Base-by-base conservation (phyloP, 495 filamentous ascomycete genomes). In the Cercophora newfieldiana region DNA sequence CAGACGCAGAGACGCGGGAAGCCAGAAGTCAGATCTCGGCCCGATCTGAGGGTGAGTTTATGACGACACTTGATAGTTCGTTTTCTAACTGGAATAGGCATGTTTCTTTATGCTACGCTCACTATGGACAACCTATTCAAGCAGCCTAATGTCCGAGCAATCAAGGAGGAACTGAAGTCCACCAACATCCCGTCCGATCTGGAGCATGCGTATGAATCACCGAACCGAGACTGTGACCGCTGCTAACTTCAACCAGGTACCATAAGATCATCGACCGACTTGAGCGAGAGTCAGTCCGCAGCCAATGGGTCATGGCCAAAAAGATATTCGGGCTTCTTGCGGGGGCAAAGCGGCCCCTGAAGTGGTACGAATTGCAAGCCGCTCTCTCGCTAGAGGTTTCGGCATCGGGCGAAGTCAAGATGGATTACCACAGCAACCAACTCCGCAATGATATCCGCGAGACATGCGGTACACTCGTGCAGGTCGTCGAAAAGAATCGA, bases 101-200 rank as follows among this genome's bases (percentile, higher is more conserved):
- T 84, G 80, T 85, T 83, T 69, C 68, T 85, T 5, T 85, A 75
- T 66, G 80, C 80, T 18, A 71, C 73, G n/a, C 69, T 85, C 28
- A 79, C 81, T 10, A 74, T 83, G 53, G 62, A 74, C 14, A 78
- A 83, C 57, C 64, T 85, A 18, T 49, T 70, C 2, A 54, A 67
- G 7, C 80, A 83, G 60, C 59, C 70, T 2, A 73, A 68, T 7
- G 30, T 55, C 28, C 61, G 60, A 18, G 30, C 71, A 26, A 30
- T 85, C 2, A 65, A 72, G 24, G 44, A 69, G 14, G 77, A 82
- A 59, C 22, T 81, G 26, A 60, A 68, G 21, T 64, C 69, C 4
- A 47, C 67, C 7, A 76, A 59, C 2, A 70, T 82, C 60, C 81
- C 82, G 0, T 58, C 49, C n/a, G 74, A 68, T 7, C 62, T 84